These are phyloP conservation scores for Acanthamoeba sp. DNA, from an alignment of 208 protist genomes.

Conservation along the genomic window DNA sequence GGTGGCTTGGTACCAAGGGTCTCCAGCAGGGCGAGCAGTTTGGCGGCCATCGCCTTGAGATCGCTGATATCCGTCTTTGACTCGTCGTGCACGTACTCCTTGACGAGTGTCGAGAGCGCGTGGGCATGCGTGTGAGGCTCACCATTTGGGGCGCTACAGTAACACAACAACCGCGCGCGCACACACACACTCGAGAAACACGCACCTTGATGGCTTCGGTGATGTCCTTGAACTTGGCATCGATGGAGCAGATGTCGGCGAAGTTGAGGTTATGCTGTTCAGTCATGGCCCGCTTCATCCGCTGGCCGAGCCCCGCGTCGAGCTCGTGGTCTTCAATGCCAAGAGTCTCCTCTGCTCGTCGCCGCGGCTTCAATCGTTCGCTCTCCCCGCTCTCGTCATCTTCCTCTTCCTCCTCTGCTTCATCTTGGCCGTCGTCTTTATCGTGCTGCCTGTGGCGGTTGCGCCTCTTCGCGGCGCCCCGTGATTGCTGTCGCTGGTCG, in stretches of 20 bases:
- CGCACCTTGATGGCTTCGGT: not conserved
- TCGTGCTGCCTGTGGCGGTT: not conserved
- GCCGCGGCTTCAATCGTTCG: not conserved
- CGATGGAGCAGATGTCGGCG: constrained; percentile 8
- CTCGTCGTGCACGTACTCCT: constrained; percentile 20
- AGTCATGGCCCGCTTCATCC: not conserved
- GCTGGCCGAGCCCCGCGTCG: not conserved
- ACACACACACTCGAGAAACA: not conserved
- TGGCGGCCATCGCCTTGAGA: not conserved
- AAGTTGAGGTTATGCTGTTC: not conserved
- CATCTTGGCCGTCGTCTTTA: not conserved
- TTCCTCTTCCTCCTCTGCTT: not conserved
- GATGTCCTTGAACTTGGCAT: not conserved
- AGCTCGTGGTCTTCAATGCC: not conserved
- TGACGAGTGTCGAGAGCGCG: too few relatives aligned
- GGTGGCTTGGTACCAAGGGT: not conserved
- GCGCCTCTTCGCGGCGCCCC: too few relatives aligned
- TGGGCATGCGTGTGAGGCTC: too few relatives aligned
- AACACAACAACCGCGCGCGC: not conserved
- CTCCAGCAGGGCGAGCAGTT: not conserved
- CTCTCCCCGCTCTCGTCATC: not conserved
- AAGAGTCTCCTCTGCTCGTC: not conserved
- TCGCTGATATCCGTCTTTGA: constrained; percentile 28
- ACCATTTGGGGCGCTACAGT: too few relatives aligned
- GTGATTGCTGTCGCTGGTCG: too few relatives aligned